These are phyloP conservation scores for Akanthomyces muscarius DNA, from an alignment of 2,329 filamentous ascomycete species.

Conservation along the genomic window DNA sequence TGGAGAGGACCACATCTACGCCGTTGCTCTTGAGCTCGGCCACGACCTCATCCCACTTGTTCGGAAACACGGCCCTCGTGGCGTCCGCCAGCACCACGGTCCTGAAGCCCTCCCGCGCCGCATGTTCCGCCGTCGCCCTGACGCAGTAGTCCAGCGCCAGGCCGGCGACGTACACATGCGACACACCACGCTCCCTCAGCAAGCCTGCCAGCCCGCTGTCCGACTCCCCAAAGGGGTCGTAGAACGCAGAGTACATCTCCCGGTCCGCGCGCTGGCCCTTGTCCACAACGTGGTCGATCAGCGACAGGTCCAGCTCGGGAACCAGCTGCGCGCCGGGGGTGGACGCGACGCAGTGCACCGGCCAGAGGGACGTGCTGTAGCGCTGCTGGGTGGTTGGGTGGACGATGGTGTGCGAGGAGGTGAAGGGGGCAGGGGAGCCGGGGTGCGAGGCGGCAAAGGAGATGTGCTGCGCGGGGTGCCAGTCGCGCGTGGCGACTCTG, in stretches of 20 bases:
- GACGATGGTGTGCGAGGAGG: slow-evolving; percentile 57
- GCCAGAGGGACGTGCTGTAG: slow-evolving; percentile 75
- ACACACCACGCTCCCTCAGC: slow-evolving; percentile 57
- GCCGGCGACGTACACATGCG: slow-evolving; percentile 81
- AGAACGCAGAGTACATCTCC: slow-evolving; percentile 95
- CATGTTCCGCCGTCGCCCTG: slow-evolving; percentile 73
- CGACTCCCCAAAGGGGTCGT: slow-evolving; percentile 67
- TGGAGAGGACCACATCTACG: slow-evolving; percentile 57
- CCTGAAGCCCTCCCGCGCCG: slow-evolving; percentile 68
- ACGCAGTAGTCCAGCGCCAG: slow-evolving; percentile 91
- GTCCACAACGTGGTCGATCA: slow-evolving; percentile 63
- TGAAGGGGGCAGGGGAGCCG: slow-evolving; percentile 60
- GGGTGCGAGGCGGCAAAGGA: slow-evolving; percentile 83
- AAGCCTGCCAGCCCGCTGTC: slow-evolving; percentile 59
- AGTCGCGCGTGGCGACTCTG: slow-evolving; percentile 88
- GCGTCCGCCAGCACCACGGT: slow-evolving; percentile 76
- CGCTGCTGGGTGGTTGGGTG: slow-evolving; percentile 63
- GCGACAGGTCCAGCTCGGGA: slow-evolving; percentile 59
- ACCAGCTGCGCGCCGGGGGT: slow-evolving; percentile 70
- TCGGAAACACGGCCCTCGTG: slow-evolving; percentile 66
- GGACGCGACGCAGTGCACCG: slow-evolving; percentile 78
- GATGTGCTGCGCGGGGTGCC: slow-evolving; percentile 76
- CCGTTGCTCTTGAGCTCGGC: slow-evolving; percentile 53
- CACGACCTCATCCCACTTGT: slow-evolving; percentile 52
- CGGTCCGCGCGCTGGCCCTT: slow-evolving; percentile 73